These are phyloP conservation scores for Pythium scleroteichum DNA, from an alignment of 352 stramenopile genomes.

Conservation along the genomic window DNA sequence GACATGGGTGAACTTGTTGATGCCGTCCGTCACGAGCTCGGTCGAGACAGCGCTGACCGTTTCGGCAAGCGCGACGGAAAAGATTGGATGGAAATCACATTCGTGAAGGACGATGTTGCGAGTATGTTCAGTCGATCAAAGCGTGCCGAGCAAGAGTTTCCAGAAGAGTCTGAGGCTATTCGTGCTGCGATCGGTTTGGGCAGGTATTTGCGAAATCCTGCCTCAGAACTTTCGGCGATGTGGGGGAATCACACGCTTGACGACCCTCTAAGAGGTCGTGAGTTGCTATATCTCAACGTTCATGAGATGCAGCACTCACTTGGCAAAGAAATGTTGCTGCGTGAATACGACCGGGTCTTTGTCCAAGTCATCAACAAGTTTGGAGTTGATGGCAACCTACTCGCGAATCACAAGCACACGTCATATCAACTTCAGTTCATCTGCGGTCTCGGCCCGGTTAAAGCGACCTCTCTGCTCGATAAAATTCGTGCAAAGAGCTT, in stretches of 20 bases:
- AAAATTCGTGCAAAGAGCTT: conserved; percentile 85
- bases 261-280: conserved; percentile 72
- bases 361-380: conserved; percentile 86
- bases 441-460: conserved; percentile 79
- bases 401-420: conserved; percentile 88
- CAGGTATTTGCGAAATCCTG: conserved; percentile 83
- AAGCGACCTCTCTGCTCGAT: conserved; percentile 77
- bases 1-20: conserved; percentile 89
- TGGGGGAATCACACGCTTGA: conserved; percentile 83
- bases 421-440: conserved; percentile 90
- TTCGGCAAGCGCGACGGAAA: conserved; percentile 77
- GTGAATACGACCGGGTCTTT: conserved; percentile 88
- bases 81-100: conserved; percentile 87
- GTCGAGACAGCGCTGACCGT: conserved; percentile 62
- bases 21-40: conserved; percentile 73
- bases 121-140: conserved; percentile 89
- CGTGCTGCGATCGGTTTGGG: conserved; percentile 76
- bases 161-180: conserved; percentile 81
- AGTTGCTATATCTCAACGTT: conserved; percentile 86
- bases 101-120: conserved; percentile 87
- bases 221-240: conserved; percentile 83
- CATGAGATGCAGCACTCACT: conserved; percentile 86
- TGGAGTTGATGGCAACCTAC: conserved; percentile 86
- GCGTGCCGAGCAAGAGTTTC: conserved; percentile 80
- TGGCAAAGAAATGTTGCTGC: conserved; percentile 82